These are phyloP conservation scores for Petrea volubilis DNA, from an alignment of 257 asterid species.

Conservation along the genomic window DNA sequence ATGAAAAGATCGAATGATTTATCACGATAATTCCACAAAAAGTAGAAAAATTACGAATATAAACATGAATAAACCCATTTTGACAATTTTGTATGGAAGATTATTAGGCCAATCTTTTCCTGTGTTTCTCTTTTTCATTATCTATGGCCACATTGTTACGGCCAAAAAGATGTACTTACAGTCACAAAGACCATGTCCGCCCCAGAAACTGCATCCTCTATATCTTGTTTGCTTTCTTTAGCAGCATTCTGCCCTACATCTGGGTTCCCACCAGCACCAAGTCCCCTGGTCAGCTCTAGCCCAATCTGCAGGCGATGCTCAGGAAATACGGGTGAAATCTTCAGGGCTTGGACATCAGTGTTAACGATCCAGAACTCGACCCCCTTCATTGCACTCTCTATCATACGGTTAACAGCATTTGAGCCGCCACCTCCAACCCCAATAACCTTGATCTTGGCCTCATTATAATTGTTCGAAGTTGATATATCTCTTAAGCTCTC, in stretches of 20 bases:
- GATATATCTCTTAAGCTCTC: conserved; percentile 62
- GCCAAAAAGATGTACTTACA: conserved; percentile 35
- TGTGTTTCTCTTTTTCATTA: conserved; percentile 37
- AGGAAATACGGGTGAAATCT: conserved; percentile 76
- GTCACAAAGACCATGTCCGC: conserved; percentile 74
- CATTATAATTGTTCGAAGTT: conserved; percentile 49
- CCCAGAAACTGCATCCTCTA: conserved; percentile 82
- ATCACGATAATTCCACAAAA: background rate
- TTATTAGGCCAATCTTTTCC: conserved; percentile 17
- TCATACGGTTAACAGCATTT: conserved; percentile 99
- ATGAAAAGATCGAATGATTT: background rate
- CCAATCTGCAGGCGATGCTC: conserved; percentile 87
- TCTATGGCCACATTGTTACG: conserved; percentile 22
- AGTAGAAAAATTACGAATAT: background rate
- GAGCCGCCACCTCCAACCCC: conserved; percentile 99
- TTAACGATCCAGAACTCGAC: conserved; percentile 99
- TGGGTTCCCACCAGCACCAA: conserved; percentile 99
- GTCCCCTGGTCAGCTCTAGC: conserved; percentile 94
- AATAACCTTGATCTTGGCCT: conserved; percentile 93
- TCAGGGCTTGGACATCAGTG: conserved; percentile 97
- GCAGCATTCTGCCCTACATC: conserved; percentile 96
- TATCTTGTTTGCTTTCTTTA: conserved; percentile 77
- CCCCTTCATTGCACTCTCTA: conserved; percentile 93
- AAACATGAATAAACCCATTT: background rate
- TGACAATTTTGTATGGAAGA: background rate